Percentiles rank a stretch among this genome's conserved stretches.
Evolutionary conservation across 225 moss, liverwort and hornwort genomes (phyloP).

Genomic region (Bryoerythrophyllum caledonicum): DNA sequence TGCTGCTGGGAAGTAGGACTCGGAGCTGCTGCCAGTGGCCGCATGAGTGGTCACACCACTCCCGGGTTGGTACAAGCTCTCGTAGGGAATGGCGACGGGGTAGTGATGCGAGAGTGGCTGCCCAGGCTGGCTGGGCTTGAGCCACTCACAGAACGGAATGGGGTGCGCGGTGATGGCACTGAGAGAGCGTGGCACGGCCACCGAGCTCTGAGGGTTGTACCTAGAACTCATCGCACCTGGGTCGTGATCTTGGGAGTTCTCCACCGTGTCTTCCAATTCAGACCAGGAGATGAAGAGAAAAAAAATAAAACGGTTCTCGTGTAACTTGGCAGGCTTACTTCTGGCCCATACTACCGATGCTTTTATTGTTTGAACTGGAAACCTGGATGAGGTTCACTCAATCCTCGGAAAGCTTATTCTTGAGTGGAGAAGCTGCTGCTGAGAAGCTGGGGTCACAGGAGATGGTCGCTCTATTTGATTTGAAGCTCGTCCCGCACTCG

Average conservation of each 20-base stretch:
- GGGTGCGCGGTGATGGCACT: conserved; percentile 82
- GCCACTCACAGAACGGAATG: conserved; percentile 76
- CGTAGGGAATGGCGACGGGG: conserved; percentile 82
- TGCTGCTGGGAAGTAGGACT: conserved; percentile 37
- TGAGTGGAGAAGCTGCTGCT: no score
- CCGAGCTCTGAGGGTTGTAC: conserved; percentile 82
- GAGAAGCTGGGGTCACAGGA: no score
- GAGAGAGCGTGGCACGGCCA: conserved; percentile 78
- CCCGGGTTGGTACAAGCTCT: conserved; percentile 38
- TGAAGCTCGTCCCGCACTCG: conserved; percentile 52
- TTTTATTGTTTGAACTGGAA: conserved; percentile 9
- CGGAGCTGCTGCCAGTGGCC: conserved; percentile 43
- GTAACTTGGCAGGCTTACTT: background rate
- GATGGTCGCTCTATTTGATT: conserved; percentile 36
- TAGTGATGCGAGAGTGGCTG: conserved; percentile 60
- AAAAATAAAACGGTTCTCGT: no score
- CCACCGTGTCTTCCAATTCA: conserved; percentile 52
- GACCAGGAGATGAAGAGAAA: background rate
- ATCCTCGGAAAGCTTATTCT: conserved; percentile 1
- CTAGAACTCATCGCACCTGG: conserved; percentile 78
- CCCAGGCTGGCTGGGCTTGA: conserved; percentile 68
- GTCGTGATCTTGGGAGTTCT: conserved; percentile 44
- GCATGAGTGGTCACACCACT: conserved; percentile 19
- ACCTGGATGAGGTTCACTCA: background rate
- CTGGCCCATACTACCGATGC: conserved; percentile 20